Percentiles rank a stretch among this genome's conserved stretches.
These are phyloP conservation scores for Monosporascus sp. DNA, from an alignment of 2,329 filamentous ascomycete species.

Conservation along the genomic window DNA sequence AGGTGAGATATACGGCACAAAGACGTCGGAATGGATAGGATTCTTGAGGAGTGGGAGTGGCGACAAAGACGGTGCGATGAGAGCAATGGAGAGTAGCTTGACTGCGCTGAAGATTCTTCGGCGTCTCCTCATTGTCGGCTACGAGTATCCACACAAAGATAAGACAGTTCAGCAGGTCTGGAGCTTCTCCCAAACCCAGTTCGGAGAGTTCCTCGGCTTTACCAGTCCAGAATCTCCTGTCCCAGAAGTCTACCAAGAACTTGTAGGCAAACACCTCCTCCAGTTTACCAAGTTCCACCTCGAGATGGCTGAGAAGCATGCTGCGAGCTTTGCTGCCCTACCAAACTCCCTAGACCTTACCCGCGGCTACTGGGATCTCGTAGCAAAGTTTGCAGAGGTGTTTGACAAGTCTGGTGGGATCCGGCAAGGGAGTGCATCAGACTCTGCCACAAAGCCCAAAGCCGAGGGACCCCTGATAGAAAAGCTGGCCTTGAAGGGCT, in stretches of 20 bases:
- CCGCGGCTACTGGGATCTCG: constrained; percentile 78
- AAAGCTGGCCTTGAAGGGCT: constrained; percentile 73
- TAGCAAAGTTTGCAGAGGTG: constrained; percentile 69
- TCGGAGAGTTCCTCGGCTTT: constrained; percentile 67
- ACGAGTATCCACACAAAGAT: constrained; percentile 77
- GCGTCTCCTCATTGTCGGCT: constrained; percentile 73
- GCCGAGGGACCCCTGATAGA: constrained; percentile 64
- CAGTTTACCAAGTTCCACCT: constrained; percentile 91
- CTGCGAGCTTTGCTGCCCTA: constrained; percentile 76
- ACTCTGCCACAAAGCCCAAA: constrained; percentile 40
- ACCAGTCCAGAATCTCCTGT: constrained; percentile 52
- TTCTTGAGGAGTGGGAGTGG: constrained; percentile 54
- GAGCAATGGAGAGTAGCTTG: constrained; percentile 71
- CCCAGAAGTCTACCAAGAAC: constrained; percentile 48
- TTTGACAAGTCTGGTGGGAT: constrained; percentile 60
- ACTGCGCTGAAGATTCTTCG: constrained; percentile 74
- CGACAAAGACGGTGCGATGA: constrained; percentile 52
- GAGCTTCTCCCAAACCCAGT: constrained; percentile 70
- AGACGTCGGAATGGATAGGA: constrained; percentile 63
- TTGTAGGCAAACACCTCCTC: constrained; percentile 79
- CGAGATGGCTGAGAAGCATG: constrained; percentile 74
- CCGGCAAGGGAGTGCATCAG: constrained; percentile 36
- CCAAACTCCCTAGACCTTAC: constrained; percentile 74
- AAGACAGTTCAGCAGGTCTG: constrained; percentile 74
- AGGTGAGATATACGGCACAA: constrained; percentile 70